These are phyloP conservation scores for Flaveria robusta DNA, from an alignment of 129 eudicot genomes.

Conservation along the genomic window DNA sequence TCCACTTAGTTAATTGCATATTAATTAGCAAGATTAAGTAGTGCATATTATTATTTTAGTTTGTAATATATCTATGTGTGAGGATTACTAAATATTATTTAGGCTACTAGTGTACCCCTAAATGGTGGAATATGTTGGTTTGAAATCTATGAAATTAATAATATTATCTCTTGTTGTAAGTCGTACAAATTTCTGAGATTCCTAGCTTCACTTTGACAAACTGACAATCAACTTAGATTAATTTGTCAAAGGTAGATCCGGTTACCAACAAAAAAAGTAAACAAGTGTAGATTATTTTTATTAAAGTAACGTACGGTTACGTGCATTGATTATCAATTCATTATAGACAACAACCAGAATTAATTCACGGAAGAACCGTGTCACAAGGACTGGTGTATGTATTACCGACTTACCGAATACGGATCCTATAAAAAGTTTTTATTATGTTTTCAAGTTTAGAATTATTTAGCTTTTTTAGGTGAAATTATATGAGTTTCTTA, in stretches of 20 bases:
- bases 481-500: no score
- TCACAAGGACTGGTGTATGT: neutral
- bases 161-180: neutral
- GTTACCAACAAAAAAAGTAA: neutral
- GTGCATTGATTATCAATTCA: neutral
- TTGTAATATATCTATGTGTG: neutral
- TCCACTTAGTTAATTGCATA: conserved; percentile 8
- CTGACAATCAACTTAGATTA: neutral
- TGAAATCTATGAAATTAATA: neutral
- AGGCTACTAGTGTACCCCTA: neutral
- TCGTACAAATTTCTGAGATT: neutral
- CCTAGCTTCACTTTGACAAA: neutral
- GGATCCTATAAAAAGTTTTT: no score
- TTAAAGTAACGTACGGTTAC: neutral
- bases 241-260: no score
- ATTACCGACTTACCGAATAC: no score
- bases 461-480: no score
- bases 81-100: neutral
- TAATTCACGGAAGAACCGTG: no score
- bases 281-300: neutral
- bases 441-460: no score
- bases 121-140: neutral
- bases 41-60: no score
- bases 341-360: neutral
- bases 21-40: no score